These are phyloP conservation scores for Exsudoporus frostii DNA, from an alignment of 768 basidiomycete genomes.

Conservation along the genomic window DNA sequence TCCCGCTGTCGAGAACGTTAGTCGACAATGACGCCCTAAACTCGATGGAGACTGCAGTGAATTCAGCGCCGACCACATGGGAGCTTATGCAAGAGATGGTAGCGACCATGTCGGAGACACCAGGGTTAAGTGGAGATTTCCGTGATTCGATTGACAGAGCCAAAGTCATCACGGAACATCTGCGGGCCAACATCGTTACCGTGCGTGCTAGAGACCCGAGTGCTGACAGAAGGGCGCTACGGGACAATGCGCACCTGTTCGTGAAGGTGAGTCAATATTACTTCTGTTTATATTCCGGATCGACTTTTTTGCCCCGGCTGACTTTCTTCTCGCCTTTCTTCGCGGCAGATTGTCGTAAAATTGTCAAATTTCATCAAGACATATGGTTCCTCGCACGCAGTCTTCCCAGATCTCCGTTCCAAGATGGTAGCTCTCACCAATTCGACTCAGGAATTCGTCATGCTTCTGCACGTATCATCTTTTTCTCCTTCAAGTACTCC, in stretches of 20 bases:
- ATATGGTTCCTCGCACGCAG: constrained; percentile 52
- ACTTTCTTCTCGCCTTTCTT: constrained; percentile 3
- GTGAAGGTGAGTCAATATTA: constrained; percentile 56
- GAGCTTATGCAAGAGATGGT: constrained; percentile 72
- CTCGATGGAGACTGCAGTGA: constrained; percentile 74
- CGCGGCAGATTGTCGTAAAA: constrained; percentile 68
- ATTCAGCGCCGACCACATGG: constrained; percentile 81
- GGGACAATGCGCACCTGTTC: constrained; percentile 77
- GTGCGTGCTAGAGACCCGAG: constrained; percentile 56
- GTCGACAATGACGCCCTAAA: constrained; percentile 79
- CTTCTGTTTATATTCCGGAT: not conserved
- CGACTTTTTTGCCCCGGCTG: not conserved
- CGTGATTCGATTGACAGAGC: constrained; percentile 58
- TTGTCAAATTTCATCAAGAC: constrained; percentile 72
- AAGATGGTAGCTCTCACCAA: constrained; percentile 77
- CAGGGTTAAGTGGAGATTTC: constrained; percentile 42
- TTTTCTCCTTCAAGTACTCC: constrained; percentile 58
- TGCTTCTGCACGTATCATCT: constrained; percentile 81
- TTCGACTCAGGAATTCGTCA: constrained; percentile 83
- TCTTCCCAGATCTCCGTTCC: constrained; percentile 57
- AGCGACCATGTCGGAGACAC: constrained; percentile 53
- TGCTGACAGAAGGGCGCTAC: constrained; percentile 58
- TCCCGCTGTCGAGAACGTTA: constrained; percentile 55
- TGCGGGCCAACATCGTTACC: constrained; percentile 56
- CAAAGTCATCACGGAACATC: constrained; percentile 57